phyloP scores from a whole-genome alignment of 129 eudicot genomes.

The Sambucus nigra region DNA sequence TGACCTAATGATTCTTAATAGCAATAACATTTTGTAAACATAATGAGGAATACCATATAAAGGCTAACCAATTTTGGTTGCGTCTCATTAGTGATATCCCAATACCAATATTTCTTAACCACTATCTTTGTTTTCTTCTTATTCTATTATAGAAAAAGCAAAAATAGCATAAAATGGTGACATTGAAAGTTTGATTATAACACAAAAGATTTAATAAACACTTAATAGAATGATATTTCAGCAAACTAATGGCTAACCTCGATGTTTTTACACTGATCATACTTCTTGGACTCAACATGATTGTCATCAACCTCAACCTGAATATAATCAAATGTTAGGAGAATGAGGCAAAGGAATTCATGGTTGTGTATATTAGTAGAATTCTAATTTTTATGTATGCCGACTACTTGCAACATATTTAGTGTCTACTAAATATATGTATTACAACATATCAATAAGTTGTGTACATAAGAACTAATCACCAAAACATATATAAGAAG shows the following conservation, averaged over 20 bases:
- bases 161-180: neutral
- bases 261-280: conserved; percentile 32
- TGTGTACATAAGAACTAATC: too few relatives aligned
- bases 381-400: neutral
- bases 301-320: conserved; percentile 97
- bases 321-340: neutral
- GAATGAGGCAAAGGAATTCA: neutral
- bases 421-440: too few relatives aligned
- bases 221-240: neutral
- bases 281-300: conserved; percentile 67
- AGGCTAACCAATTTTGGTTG: conserved; percentile 91
- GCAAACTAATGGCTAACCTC: conserved; percentile 27
- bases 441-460: too few relatives aligned
- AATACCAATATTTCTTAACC: conserved; percentile 94
- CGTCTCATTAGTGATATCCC: conserved; percentile 95
- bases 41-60: neutral
- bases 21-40: neutral
- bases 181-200: neutral
- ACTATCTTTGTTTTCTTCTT: conserved; percentile 91
- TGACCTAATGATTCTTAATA: neutral
- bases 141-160: conserved; percentile 39
- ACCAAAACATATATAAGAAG: too few relatives aligned
- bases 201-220: neutral
- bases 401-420: too few relatives aligned
- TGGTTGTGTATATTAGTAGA: too few relatives aligned